Evolutionary conservation across 495 filamentous ascomycete genomes (phyloP), one percentile per base, ranked within the genome.

Genomic region (Penicillium lagena): DNA sequence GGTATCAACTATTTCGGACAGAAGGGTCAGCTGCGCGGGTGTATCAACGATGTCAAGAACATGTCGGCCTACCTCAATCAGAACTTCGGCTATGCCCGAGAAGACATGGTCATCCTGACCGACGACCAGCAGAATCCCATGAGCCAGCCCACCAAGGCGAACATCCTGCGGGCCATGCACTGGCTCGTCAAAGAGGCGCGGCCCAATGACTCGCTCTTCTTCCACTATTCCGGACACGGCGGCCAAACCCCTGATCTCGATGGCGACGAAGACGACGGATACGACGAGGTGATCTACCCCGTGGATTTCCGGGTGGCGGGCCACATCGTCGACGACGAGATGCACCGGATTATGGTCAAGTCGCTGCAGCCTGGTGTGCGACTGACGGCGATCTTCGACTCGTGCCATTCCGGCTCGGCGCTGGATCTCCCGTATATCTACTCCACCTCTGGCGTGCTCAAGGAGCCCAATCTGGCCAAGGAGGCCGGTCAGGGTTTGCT

Each of bases 1-100:
- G 93, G 93, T 33, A 96, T 97, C 73, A 98, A 98, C 69, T 98
- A 98, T 66, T 96, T 96, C 53, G 80, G 84, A 36, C 93, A 97
- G 62, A 80, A 85, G 42, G 91, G 90, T 43, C 88, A 97, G 71
- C 72, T 98, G 35, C 69, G 90, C 39, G 93, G 93, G 40, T 98
- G 93, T 62, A 97, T 97, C 72, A 97, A 97, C 62, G 93, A 98
- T 62, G 94, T 96, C 34, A 87, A 90, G 70, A 97, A 97, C 62
- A 94, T 98, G 93, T 94, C 89, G 17, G 73, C 76, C 42, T 98
- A 95, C 55, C 74, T 98, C 39, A 87, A 91, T 58, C 81, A 90
- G 56, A 83, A 87, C 52, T 98, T 94, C 59, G 85, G 87, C 29
- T 98, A 97, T 63, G 86, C 89, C 58, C 78, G 93, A 36, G 93